Evolutionary conservation across 768 basidiomycete species (phyloP).

Genomic region (Auricularia sp.): DNA sequence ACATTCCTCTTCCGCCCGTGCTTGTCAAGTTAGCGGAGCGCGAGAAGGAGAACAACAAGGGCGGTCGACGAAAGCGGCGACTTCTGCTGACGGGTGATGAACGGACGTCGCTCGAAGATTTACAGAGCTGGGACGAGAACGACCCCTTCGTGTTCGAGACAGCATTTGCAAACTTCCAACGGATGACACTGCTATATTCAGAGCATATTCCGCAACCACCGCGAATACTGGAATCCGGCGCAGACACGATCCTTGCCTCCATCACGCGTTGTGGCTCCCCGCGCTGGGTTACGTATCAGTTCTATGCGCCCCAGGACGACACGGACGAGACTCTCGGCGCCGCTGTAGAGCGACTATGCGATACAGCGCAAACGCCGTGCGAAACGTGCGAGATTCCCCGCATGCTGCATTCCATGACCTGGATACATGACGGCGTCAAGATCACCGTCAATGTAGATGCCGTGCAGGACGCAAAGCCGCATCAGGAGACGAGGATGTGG

Average conservation of each 20-base stretch:
- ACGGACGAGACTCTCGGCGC: conserved; percentile 6
- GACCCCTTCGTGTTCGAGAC: conserved; percentile 23
- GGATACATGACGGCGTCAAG: conserved; percentile 27
- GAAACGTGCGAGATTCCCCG: conserved; percentile 17
- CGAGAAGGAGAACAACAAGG: conserved; percentile 22
- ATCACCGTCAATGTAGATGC: conserved; percentile 15
- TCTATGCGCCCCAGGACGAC: conserved; percentile 31
- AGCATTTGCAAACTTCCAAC: conserved; percentile 50
- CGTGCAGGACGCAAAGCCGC: not conserved
- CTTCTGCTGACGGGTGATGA: conserved; percentile 47
- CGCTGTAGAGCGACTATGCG: conserved; percentile 6
- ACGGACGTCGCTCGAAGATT: conserved; percentile 36
- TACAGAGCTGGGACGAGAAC: conserved; percentile 52
- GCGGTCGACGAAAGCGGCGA: conserved; percentile 18
- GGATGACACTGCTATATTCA: conserved; percentile 40
- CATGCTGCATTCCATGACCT: conserved; percentile 36
- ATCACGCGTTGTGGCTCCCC: conserved; percentile 34
- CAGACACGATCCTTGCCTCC: conserved; percentile 10
- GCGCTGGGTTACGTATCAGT: conserved; percentile 41
- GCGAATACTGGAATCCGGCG: conserved; percentile 8
- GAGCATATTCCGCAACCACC: conserved; percentile 21
- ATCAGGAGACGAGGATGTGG: conserved; percentile 34
- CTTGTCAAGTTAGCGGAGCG: conserved; percentile 40
- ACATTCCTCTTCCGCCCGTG: conserved; percentile 16
- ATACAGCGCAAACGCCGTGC: conserved; percentile 12